Evolutionary conservation across 148 eudicot species (phyloP), one percentile per base, ranked within the genome.

Genomic region (Limonium bicolor): DNA sequence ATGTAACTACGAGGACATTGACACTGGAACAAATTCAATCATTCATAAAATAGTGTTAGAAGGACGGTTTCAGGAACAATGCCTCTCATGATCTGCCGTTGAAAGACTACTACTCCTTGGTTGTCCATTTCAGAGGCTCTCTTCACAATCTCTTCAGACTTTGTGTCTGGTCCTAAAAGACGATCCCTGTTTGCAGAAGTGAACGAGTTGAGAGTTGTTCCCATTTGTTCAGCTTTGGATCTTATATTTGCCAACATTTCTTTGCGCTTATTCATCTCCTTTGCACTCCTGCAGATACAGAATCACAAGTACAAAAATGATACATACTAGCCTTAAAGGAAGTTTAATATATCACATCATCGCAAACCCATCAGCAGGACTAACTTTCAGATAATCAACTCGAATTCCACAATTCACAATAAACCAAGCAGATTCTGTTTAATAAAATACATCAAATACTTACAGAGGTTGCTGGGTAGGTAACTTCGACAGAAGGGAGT

Each of bases 11-110:
- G 4, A 34, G 4, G 14, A 10, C 4, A 10, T 34, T 34, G 14
- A 38, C 5, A 2, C 18, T 38, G 13, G 20, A 38, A n/a, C 7
- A 10, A 4, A 13, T 13, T 8, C 15, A 6, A 4, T 26, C 4
- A 9, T 3, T 21, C 3, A 20, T 5, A 41, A 25, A 63, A 20
- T n/a, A 20, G 26, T 16, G n/a, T 11, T 18, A 16, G 20, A 20
- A 22, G 28, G 41, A 27, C 28, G n/a, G n/a, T n/a, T n/a, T n/a
- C n/a, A n/a, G n/a, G n/a, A n/a, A n/a, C n/a, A n/a, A 46, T 62
- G 57, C 74, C 74, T 59, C 50, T 63, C 69, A 69, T 69, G 23
- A 69, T 53, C 49, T 69, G 74, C 32, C 74, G 53, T 38, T 69
- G 74, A 42, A 69, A 59, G 17, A 65, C 68, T 15, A 69, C 65